Percentiles rank a stretch among this genome's conserved stretches.
Evolutionary conservation across 2,329 filamentous ascomycete genomes (phyloP).

Genomic region (Dactylella cylindrospora): DNA sequence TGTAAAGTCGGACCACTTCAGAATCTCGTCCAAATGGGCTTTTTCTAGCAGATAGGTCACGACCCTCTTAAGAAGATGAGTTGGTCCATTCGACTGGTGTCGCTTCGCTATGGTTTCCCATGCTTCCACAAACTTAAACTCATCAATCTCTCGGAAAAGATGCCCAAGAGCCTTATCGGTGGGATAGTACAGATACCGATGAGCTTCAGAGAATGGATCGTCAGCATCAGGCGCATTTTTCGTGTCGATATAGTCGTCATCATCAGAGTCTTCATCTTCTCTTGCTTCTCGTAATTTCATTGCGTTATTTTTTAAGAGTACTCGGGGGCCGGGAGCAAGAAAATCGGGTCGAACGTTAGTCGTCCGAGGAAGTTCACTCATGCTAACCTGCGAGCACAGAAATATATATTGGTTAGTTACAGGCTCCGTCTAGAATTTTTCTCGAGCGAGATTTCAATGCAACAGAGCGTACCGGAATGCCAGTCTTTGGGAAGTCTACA

Average conservation of each 20-base stretch:
- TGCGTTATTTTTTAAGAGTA: conserved; percentile 27
- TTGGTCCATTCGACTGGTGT: conserved; percentile 18
- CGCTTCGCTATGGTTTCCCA: conserved; percentile 25
- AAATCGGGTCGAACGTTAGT: conserved; percentile 47
- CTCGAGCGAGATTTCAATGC: not conserved
- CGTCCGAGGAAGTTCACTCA: conserved; percentile 40
- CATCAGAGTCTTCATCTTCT: conserved; percentile 56
- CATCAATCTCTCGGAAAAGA: conserved; percentile 72
- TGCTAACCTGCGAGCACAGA: too few species aligned
- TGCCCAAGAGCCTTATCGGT: conserved; percentile 69
- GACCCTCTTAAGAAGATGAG: conserved; percentile 50
- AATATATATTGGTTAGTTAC: conserved; percentile 53
- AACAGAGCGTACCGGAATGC: conserved; percentile 59
- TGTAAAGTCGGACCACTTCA: conserved; percentile 49
- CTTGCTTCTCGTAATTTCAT: conserved; percentile 50
- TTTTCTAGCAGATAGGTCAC: conserved; percentile 53
- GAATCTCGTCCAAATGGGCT: conserved; percentile 51
- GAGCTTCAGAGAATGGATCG: conserved; percentile 15
- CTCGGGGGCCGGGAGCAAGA: conserved; percentile 46
- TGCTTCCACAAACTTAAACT: conserved; percentile 62
- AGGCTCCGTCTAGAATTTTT: conserved; percentile 60
- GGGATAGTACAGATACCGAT: conserved; percentile 60
- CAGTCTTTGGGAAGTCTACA: conserved; percentile 76
- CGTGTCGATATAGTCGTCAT: conserved; percentile 51
- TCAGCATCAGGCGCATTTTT: conserved; percentile 2